A percentile compares a stretch with the other conserved stretches of the same genome.
Conservation (phyloP, 495 filamentous ascomycete genomes). For the Talaromyces thailandensis region DNA sequence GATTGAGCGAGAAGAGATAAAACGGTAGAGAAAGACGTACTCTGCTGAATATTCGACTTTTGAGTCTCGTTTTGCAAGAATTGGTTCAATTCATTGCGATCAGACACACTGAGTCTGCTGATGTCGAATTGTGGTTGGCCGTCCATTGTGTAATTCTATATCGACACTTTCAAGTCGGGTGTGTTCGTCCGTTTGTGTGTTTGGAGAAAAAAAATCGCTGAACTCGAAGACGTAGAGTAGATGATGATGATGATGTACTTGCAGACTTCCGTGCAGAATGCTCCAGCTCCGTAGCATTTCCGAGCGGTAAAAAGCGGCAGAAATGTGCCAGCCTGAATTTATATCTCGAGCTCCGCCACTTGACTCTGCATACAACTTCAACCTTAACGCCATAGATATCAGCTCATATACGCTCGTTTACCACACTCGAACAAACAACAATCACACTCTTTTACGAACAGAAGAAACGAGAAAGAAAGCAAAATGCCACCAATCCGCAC, state of each 20-base stretch:
- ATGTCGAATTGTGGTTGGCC: conserved; percentile 41
- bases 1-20: no score
- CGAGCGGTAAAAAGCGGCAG: conserved; percentile 23
- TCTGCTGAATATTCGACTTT: conserved; percentile 68
- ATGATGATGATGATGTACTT: no score
- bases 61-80: conserved; percentile 73
- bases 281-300: not conserved
- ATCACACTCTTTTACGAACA: not conserved
- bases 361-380: not conserved
- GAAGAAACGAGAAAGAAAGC: not conserved
- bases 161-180: no score
- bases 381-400: not conserved
- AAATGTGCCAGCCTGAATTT: conserved; percentile 18
- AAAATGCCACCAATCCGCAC: conserved; percentile 81
- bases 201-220: no score
- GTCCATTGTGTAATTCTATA: conserved; percentile 24
- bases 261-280: not conserved
- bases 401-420: not conserved
- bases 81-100: conserved; percentile 80
- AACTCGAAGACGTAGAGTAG: no score
- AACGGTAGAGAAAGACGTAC: conserved; percentile 39
- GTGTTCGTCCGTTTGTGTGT: no score
- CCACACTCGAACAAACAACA: not conserved
- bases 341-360: not conserved
- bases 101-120: conserved; percentile 65